Percentiles rank a stretch among this genome's conserved stretches.
Evolutionary conservation across 2,329 filamentous ascomycete genomes (phyloP).

Genomic region (Endoconidiophora polonica): DNA sequence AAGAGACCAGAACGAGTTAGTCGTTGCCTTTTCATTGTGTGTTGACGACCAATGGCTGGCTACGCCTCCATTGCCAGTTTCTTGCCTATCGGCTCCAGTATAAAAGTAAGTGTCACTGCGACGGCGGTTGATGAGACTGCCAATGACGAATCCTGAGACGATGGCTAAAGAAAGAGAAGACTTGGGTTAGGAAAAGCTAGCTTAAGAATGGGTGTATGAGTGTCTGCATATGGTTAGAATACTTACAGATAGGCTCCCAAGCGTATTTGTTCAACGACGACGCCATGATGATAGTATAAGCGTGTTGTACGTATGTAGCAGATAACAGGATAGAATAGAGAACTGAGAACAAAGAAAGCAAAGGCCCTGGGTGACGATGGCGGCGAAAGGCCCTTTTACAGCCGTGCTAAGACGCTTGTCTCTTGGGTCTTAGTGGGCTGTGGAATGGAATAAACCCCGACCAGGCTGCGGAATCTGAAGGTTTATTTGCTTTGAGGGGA

Average conservation of each 20-base stretch:
- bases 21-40: conserved; percentile 3
- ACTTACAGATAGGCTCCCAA: conserved; percentile 10
- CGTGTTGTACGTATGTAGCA: no score
- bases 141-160: conserved; percentile 7
- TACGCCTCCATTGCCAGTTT: conserved; percentile 5
- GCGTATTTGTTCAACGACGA: conserved; percentile 7
- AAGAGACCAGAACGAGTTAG: conserved; percentile 15
- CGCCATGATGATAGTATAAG: not conserved
- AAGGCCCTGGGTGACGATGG: no score
- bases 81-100: not conserved
- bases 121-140: conserved; percentile 9
- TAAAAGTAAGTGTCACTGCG: conserved; percentile 6
- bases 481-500: no score
- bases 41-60: conserved; percentile 5
- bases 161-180: conserved; percentile 7
- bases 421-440: no score
- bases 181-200: not conserved
- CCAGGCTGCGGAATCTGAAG: no score
- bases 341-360: no score
- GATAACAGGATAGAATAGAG: no score
- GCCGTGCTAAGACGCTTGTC: no score
- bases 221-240: conserved; percentile 1
- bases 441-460: no score
- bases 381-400: no score
- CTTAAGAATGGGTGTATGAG: not conserved